phyloP scores from a whole-genome alignment of 306 rosid species.

The Corylus heterophylla region DNA sequence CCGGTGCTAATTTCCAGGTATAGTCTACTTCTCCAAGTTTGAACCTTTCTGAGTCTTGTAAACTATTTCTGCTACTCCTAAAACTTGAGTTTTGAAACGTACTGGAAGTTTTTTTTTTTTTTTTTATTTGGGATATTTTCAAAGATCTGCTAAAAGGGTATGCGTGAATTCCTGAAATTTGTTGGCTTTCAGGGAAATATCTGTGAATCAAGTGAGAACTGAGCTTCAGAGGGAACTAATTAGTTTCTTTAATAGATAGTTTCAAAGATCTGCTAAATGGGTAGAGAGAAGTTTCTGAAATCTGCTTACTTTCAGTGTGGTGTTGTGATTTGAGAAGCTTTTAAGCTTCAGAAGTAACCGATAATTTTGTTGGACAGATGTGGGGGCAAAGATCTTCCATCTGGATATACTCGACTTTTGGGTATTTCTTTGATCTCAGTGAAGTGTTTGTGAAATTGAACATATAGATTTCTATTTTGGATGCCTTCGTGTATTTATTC shows the following conservation, averaged over 20 bases:
- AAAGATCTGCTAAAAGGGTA: conserved; percentile 18
- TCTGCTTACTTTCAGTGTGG: background rate
- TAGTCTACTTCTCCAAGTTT: background rate
- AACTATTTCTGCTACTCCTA: conserved; percentile 2
- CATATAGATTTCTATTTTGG: conserved; percentile 1
- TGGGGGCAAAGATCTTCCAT: background rate
- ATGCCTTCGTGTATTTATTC: conserved; percentile 11
- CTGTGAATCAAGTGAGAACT: background rate
- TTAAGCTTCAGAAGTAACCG: background rate
- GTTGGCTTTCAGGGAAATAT: background rate
- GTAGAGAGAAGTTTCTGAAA: conserved; percentile 1
- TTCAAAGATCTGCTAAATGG: background rate
- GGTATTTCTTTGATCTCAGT: background rate
- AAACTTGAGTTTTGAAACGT: conserved; percentile 1
- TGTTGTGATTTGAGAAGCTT: conserved; percentile 14
- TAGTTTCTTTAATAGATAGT: background rate
- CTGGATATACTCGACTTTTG: background rate
- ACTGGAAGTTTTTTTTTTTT: background rate
- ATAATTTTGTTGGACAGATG: background rate
- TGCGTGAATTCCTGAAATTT: background rate
- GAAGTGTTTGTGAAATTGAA: conserved; percentile 10
- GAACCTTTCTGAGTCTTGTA: background rate
- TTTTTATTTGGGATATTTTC: conserved; percentile 1
- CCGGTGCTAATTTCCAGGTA: conserved; percentile 27
- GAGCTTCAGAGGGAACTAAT: conserved; percentile 10